phyloP scores from a whole-genome alignment of 441 rosid genomes.

The Aquilaria agallochum region DNA sequence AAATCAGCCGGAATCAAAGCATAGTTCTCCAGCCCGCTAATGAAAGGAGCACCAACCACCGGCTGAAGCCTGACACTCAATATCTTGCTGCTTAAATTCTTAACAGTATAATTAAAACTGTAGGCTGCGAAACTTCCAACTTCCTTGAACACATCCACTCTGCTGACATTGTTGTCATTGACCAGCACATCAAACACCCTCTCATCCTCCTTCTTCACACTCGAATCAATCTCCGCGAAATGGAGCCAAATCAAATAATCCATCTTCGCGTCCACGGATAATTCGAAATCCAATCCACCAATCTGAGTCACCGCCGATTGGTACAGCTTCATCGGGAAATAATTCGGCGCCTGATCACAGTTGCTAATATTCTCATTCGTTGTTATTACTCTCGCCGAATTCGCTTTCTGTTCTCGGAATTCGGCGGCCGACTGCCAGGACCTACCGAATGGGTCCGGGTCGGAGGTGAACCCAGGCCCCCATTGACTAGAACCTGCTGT shows the following conservation, averaged over 20 bases:
- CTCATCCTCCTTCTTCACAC: slow-evolving; percentile 50
- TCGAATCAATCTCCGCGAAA: slow-evolving; percentile 85
- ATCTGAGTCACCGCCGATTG: slow-evolving; percentile 59
- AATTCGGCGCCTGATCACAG: slow-evolving; percentile 68
- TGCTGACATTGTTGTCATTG: slow-evolving; percentile 63
- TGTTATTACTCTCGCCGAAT: slow-evolving; percentile 25
- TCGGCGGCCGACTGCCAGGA: slow-evolving; percentile 81
- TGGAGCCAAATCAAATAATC: slow-evolving; percentile 96
- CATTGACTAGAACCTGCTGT: slow-evolving; percentile 74
- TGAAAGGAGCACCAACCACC: slow-evolving; percentile 55
- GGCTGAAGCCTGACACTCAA: slow-evolving; percentile 62
- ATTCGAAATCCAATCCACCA: slow-evolving; percentile 51
- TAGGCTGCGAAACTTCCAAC: slow-evolving; percentile 77
- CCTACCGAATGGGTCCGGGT: slow-evolving; percentile 75
- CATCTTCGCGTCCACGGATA: slow-evolving; percentile 78
- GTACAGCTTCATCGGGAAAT: slow-evolving; percentile 87
- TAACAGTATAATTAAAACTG: slow-evolving; percentile 45
- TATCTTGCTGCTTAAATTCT: slow-evolving; percentile 57
- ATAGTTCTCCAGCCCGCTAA: slow-evolving; percentile 89
- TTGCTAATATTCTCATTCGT: slow-evolving; percentile 42
- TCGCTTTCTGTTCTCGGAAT: slow-evolving; percentile 23
- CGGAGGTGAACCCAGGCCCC: slow-evolving; percentile 93
- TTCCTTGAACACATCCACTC: slow-evolving; percentile 55
- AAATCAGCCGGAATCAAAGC: slow-evolving; percentile 84
- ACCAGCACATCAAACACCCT: slow-evolving; percentile 80